Evolutionary conservation across 208 protist species (phyloP), one percentile per base, ranked within the genome.

Genomic region (Naegleria lovaniensis): DNA sequence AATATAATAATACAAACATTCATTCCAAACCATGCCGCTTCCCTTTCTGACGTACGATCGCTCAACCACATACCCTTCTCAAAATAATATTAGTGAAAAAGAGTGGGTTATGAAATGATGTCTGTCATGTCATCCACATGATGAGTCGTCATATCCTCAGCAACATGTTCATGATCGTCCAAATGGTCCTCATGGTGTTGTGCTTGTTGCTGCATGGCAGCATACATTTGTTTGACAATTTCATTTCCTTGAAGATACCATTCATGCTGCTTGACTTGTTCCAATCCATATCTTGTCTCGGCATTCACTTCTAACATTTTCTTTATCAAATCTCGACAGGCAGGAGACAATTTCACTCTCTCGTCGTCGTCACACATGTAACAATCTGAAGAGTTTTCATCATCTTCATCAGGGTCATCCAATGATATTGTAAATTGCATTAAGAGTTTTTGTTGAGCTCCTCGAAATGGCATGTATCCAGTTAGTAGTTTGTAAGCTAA

Each of bases 351-450:
- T 22, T 39, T 41, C n/a, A 67, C 48, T 29, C 55, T 0, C 11
- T 29, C 11, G 19, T 67, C 55, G 19, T 67, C 55, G 22, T 58
- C 41, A 40, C 40, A 43, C 51, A 67, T 67, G 4, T 2, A 2
- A 55, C 58, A 25, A 6, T 55, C 22, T 22, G 41, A 59, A 11
- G 55, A 25, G 11, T n/a, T 43, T 58, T 89, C 85, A 43, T 88
- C 85, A 40, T 40, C 85, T 75, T 89, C 48, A 11, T 67, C 85
- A 43, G 51, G 41, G 15, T 89, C 85, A 41, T 89, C 48, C 48
- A 89, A 67, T 11, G 85, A 48, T 41, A 89, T 41, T 0, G 48
- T 89, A 41, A 89, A 89, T 39, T 52, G 41, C 16, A 39, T 67
- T 9, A 67, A 39, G 11, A 89, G 25, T 67, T 29, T 89, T 9